A percentile compares a stretch with the other conserved stretches of the same genome.
Conservation (phyloP, 768 basidiomycete genomes). For the Boletus pseudopeckii region DNA sequence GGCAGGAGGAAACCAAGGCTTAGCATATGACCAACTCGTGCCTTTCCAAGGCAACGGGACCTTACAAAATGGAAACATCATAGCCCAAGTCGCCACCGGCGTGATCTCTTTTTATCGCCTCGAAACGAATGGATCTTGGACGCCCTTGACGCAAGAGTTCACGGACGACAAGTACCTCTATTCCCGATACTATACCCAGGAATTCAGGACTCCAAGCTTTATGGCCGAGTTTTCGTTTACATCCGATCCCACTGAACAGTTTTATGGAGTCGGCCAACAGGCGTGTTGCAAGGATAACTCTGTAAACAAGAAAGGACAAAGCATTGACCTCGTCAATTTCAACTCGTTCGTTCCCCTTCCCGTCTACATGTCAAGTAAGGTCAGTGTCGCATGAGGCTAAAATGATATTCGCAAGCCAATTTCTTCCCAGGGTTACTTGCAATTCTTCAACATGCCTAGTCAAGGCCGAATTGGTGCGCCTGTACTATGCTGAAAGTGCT, state of each 20-base stretch:
- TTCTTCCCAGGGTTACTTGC: no score
- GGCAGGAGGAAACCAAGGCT: background rate
- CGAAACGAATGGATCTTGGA: background rate
- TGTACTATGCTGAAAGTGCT: background rate
- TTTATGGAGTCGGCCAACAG: conserved; percentile 38
- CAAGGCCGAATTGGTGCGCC: background rate
- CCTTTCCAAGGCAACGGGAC: background rate
- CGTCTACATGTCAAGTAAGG: background rate
- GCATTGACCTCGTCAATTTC: conserved; percentile 15
- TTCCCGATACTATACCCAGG: conserved; percentile 25
- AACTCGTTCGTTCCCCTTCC: background rate
- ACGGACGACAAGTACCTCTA: background rate
- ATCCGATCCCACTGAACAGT: conserved; percentile 33
- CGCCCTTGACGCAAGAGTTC: conserved; percentile 2
- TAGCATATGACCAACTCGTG: background rate
- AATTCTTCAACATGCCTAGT: background rate
- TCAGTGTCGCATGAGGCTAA: background rate
- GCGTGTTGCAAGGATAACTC: conserved; percentile 37
- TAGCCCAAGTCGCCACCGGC: background rate
- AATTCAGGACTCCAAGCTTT: conserved; percentile 24
- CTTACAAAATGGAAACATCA: background rate
- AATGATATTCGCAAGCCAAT: background rate
- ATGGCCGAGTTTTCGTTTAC: conserved; percentile 32
- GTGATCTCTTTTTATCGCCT: background rate
- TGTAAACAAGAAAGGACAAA: conserved; percentile 39